These are phyloP conservation scores for Lipomyces orientalis DNA, from an alignment of 805 yeast genomes.

Conservation along the genomic window DNA sequence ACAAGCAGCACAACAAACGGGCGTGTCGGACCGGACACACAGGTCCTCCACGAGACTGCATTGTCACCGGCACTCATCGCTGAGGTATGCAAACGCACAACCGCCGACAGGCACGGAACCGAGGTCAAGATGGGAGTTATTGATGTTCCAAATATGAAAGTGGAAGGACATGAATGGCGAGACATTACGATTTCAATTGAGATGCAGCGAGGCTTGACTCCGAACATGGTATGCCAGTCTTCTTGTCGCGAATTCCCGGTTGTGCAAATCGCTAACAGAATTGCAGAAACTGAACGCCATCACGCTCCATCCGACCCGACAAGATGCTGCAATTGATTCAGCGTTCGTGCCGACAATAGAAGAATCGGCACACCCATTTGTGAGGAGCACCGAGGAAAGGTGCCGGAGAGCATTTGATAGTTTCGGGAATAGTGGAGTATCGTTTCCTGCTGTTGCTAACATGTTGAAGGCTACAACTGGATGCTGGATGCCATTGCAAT, in stretches of 20 bases:
- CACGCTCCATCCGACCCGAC: neutral
- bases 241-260: neutral
- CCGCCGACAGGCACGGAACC: neutral
- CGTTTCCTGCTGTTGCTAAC: neutral
- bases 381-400: neutral
- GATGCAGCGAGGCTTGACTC: slow-evolving; percentile 5
- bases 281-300: neutral
- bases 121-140: slow-evolving; percentile 1
- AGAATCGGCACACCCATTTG: neutral
- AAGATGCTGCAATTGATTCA: neutral
- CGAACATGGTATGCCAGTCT: neutral
- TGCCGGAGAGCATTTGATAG: neutral
- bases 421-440: neutral
- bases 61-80: neutral
- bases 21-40: neutral
- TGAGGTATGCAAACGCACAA: neutral
- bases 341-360: neutral
- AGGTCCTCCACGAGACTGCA: neutral
- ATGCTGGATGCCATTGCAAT: neutral
- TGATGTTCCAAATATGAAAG: neutral
- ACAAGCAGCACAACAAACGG: neutral
- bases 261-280: no score
- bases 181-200: neutral
- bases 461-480: neutral
- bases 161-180: slow-evolving; percentile 2